Conservation (phyloP, 163 green algal genomes). For the Coccomyxa subellipsoidea region DNA sequence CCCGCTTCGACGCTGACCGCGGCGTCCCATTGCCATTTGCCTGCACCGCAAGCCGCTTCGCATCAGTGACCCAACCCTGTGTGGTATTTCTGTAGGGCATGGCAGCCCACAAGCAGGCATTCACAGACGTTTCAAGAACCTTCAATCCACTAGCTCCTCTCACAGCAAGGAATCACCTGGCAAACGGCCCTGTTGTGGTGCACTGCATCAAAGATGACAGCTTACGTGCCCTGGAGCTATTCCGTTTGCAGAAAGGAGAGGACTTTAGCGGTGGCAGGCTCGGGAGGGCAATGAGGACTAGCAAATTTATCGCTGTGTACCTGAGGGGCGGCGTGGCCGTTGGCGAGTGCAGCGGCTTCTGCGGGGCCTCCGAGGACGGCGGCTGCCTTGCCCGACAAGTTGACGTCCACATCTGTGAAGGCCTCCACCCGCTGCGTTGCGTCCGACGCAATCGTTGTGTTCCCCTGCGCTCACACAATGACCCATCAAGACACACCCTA, state of each 20-base stretch:
- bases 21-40: background rate
- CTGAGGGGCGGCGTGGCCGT: constrained; percentile 2
- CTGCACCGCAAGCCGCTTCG: background rate
- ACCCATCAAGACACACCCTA: too few relatives aligned
- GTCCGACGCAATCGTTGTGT: constrained; percentile 49
- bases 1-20: background rate
- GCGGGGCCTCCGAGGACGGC: background rate
- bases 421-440: constrained; percentile 47
- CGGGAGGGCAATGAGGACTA: background rate
- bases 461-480: constrained; percentile 27
- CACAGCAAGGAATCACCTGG: too few relatives aligned
- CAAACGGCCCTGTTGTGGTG: too few relatives aligned
- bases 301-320: background rate
- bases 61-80: background rate
- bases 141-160: too few relatives aligned
- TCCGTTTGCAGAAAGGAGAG: too few relatives aligned
- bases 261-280: too few relatives aligned
- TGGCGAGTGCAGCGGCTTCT: background rate
- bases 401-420: constrained; percentile 81
- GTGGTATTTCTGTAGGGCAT: background rate
- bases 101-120: too few relatives aligned
- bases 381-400: constrained; percentile 14
- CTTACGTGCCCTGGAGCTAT: too few relatives aligned
- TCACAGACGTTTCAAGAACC: too few relatives aligned
- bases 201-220: too few relatives aligned